Base-by-base conservation (phyloP, 139 green algal species). In the Raphidocelis subcapitata region DNA sequence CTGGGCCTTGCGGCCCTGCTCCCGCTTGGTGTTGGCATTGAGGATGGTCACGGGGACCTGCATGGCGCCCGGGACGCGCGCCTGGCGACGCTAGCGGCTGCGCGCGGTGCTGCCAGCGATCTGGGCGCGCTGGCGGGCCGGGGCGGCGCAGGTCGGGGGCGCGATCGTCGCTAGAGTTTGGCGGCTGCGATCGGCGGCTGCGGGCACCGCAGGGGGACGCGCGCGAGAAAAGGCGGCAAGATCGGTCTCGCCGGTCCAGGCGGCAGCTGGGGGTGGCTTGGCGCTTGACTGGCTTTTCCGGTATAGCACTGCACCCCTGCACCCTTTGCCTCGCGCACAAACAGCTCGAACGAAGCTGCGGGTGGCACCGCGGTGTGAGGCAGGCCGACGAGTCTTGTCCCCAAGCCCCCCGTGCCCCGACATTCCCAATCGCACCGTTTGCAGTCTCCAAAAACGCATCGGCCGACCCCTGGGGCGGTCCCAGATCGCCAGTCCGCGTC, bases 1-100 rank as follows among this genome's bases (percentile, higher is more conserved):
- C 85, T 99, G 96, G 10, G 96, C 96, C 75, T 97, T 97, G 52
- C 91, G 92, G n/a, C 96, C 96, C 15, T 85, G 87, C 41, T 99
- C 95, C 3, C 95, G 80, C 76, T 98, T 98, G 18, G 93, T 98
- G 71, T 89, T 82, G 5, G 81, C 73, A 82, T 89, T 89, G 0
- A 91, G 76, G 0, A 91, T 78, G 0, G 80, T 85, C 14, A 90
- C 79, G 15, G 85, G 85, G 0, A 88, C 20, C 69, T 88, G 84
- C 82, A 87, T 87, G 32, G 14, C 75, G 60, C 33, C 65, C 64
- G 28, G 61, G 31, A 49, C 31, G 28, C 33, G 26, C 56, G 33
- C 56, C 33, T 62, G 26, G 33, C 32, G 32, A 26, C 32, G 33
- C 56, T 26, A 36, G 32, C 33, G 56, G 56, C 56, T 26, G 28